phyloP scores from a whole-genome alignment of 768 basidiomycete genomes.

The Mycena chlorophos region DNA sequence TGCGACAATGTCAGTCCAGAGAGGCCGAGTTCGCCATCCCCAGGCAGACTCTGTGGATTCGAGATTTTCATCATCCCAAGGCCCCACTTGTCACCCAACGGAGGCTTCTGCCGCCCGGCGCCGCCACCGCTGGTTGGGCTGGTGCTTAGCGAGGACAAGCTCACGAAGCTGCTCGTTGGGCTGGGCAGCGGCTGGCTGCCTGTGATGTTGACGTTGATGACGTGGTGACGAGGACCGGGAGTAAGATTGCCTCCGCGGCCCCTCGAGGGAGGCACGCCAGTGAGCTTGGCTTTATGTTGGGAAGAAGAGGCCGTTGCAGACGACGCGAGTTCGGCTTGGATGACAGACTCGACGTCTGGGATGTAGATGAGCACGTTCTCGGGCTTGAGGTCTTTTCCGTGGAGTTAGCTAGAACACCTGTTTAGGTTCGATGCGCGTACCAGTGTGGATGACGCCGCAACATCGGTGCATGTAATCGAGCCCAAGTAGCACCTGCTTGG shows the following conservation, averaged over 20 bases:
- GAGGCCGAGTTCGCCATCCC: constrained; percentile 12
- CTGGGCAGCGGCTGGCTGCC: constrained; percentile 87
- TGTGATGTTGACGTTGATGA: constrained; percentile 61
- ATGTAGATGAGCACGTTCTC: constrained; percentile 98
- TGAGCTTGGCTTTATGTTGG: constrained; percentile 51
- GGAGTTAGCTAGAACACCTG: constrained; percentile 4
- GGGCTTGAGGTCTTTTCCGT: constrained; percentile 84
- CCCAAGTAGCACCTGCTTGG: constrained; percentile 92
- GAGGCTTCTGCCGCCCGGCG: constrained; percentile 2
- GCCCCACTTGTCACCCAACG: constrained; percentile 72
- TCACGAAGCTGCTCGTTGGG: constrained; percentile 51
- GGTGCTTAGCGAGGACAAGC: constrained; percentile 13
- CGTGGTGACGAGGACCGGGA: constrained; percentile 57
- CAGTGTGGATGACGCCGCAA: constrained; percentile 96
- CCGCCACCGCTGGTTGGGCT: constrained; percentile 3
- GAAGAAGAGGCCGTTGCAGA: constrained; percentile 35
- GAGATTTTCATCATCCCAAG: constrained; percentile 94
- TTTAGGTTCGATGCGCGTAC: constrained; percentile 33
- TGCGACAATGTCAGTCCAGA: constrained; percentile 7
- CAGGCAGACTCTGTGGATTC: constrained; percentile 5
- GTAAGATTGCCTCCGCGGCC: constrained; percentile 97
- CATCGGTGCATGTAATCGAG: constrained; percentile 97
- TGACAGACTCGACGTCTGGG: constrained; percentile 93
- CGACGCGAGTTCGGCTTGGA: constrained; percentile 72
- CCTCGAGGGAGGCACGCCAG: constrained; percentile 89